phyloP scores from a whole-genome alignment of 495 filamentous ascomycete genomes.

The Lindgomyces ingoldianus region DNA sequence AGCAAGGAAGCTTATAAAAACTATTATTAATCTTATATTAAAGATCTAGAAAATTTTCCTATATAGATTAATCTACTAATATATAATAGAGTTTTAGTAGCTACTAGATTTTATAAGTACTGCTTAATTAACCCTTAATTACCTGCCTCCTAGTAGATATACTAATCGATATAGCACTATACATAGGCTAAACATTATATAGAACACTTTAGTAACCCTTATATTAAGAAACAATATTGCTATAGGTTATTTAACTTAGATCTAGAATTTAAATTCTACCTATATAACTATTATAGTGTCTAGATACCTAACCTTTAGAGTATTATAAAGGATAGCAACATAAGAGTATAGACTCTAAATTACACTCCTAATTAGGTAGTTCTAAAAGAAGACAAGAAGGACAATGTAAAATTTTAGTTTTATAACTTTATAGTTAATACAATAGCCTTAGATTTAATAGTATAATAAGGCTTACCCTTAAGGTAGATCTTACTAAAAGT shows the following conservation, averaged over 20 bases:
- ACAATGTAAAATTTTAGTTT: not conserved
- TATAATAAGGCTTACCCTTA: not conserved
- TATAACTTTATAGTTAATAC: not conserved
- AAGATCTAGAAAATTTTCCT: not conserved
- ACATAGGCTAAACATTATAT: not conserved
- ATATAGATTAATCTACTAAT: not conserved
- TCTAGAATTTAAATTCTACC: not conserved
- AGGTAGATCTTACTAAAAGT: not conserved
- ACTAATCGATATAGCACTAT: not conserved
- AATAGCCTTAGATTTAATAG: not conserved
- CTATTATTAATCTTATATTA: not conserved
- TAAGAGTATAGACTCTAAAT: not conserved
- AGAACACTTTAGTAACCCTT: not conserved
- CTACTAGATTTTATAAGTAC: not conserved
- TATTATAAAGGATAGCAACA: not conserved
- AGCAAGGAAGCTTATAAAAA: not conserved
- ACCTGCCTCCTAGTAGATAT: not conserved
- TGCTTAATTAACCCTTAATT: not conserved
- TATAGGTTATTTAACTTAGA: not conserved
- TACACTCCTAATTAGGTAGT: not conserved
- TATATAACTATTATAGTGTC: not conserved
- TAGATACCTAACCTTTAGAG: not conserved
- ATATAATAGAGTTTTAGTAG: not conserved
- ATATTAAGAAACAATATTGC: not conserved
- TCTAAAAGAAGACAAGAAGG: not conserved